phyloP scores from a whole-genome alignment of 139 green algal species.

The Chlorella sp. region DNA sequence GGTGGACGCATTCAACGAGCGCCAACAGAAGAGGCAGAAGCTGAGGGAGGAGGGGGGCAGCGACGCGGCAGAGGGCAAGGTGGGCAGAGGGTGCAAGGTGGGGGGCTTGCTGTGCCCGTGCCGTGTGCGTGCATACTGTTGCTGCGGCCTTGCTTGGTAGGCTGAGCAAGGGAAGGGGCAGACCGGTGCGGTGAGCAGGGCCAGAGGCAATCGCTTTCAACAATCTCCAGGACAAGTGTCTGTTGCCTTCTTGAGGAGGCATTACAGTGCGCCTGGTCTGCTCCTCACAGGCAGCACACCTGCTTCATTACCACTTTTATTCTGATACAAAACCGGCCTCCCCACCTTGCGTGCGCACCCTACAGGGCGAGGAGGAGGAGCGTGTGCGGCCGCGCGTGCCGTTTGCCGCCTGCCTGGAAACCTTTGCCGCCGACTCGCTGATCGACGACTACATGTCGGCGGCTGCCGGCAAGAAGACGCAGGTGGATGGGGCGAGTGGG shows the following conservation, averaged over 20 bases:
- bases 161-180: slow-evolving; percentile 46
- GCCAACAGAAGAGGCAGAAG: slow-evolving; percentile 77
- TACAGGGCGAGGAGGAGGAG: slow-evolving; percentile 36
- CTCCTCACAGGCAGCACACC: too few species aligned
- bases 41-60: slow-evolving; percentile 68
- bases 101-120: too few species aligned
- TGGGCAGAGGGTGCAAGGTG: neutral
- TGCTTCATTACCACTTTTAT: too few species aligned
- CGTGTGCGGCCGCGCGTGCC: slow-evolving; percentile 80
- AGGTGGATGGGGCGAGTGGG: slow-evolving; percentile 10
- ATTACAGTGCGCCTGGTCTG: too few species aligned
- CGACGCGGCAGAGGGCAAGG: neutral
- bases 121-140: neutral
- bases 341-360: too few species aligned
- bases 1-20: slow-evolving; percentile 73
- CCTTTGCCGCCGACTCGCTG: slow-evolving; percentile 62
- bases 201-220: too few species aligned
- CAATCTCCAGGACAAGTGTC: neutral
- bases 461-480: slow-evolving; percentile 64
- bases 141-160: neutral
- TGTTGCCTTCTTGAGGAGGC: neutral
- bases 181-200: slow-evolving; percentile 30
- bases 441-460: slow-evolving; percentile 88
- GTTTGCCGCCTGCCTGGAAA: slow-evolving; percentile 85
- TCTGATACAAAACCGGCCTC: too few species aligned